Evolutionary conservation across 352 stramenopile species (phyloP).

Genomic region (Phytophthora cajani): DNA sequence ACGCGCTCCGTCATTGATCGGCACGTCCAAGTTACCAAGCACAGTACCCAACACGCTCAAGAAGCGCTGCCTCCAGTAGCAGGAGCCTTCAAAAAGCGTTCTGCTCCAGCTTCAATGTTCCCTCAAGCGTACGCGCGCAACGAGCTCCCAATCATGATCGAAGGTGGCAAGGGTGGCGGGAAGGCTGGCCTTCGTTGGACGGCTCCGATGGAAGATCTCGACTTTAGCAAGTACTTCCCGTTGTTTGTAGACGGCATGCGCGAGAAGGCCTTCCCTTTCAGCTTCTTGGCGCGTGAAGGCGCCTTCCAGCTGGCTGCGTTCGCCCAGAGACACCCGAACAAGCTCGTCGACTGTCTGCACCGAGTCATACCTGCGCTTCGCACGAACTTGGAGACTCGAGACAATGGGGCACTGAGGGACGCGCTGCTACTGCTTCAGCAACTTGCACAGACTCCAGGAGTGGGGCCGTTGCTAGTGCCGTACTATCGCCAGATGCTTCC

Average conservation of each 20-base stretch:
- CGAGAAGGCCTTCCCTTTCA: conserved; percentile 76
- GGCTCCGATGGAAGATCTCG: conserved; percentile 63
- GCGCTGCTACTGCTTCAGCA: conserved; percentile 66
- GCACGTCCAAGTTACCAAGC: conserved; percentile 60
- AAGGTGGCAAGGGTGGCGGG: conserved; percentile 52
- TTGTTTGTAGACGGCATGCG: conserved; percentile 93
- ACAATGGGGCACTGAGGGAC: conserved; percentile 59
- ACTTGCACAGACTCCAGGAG: conserved; percentile 53
- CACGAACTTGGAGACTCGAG: conserved; percentile 72
- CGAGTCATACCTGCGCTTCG: conserved; percentile 72
- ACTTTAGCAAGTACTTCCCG: conserved; percentile 90
- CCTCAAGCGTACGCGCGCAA: conserved; percentile 66
- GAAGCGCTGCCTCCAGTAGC: conserved; percentile 55
- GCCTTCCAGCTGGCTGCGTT: conserved; percentile 85
- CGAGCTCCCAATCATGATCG: conserved; percentile 75
- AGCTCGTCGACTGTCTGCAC: conserved; percentile 74
- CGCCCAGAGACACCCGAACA: conserved; percentile 61
- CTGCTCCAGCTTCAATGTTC: conserved; percentile 52
- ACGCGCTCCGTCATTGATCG: conserved; percentile 64
- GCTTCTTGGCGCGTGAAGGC: conserved; percentile 83
- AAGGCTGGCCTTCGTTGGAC: conserved; percentile 60
- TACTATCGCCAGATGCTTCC: conserved; percentile 93
- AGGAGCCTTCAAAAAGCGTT: conserved; percentile 62
- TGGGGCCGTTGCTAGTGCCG: conserved; percentile 88
- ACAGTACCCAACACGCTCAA: conserved; percentile 35